phyloP scores from a whole-genome alignment of 306 rosid genomes.

The Vigna trinervia region DNA sequence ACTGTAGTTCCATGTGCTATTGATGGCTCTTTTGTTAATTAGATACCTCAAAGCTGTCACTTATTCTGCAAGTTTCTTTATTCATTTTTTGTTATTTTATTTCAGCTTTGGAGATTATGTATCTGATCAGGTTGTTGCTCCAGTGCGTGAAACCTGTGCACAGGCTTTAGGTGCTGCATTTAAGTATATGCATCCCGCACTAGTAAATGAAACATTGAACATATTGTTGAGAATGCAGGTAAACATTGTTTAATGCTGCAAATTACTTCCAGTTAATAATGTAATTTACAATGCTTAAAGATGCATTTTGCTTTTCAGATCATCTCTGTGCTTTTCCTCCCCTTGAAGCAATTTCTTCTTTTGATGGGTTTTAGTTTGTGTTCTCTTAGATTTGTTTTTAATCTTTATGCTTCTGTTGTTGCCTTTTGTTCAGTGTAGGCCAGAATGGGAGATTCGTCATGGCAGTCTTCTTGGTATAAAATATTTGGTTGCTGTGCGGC shows the following conservation, averaged over 20 bases:
- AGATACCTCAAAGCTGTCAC: not conserved
- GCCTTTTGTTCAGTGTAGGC: slow-evolving; percentile 87
- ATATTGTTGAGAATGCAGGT: slow-evolving; percentile 98
- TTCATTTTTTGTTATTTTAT: slow-evolving; percentile 42
- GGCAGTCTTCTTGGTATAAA: slow-evolving; percentile 96
- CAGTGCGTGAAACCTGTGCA: slow-evolving; percentile 98
- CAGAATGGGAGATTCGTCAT: slow-evolving; percentile 99
- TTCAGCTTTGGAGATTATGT: slow-evolving; percentile 99
- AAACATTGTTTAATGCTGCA: slow-evolving; percentile 52
- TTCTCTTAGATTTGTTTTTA: slow-evolving; percentile 43
- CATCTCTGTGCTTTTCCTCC: slow-evolving; percentile 31
- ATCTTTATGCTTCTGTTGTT: slow-evolving; percentile 57
- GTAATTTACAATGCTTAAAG: slow-evolving; percentile 35
- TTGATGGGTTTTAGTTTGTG: not conserved
- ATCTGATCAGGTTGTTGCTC: slow-evolving; percentile 99
- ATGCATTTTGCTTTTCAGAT: slow-evolving; percentile 3
- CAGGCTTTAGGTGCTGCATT: slow-evolving; percentile 95
- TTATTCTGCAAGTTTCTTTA: slow-evolving; percentile 15
- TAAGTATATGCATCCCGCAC: slow-evolving; percentile 89
- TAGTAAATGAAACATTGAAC: slow-evolving; percentile 82
- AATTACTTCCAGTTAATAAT: slow-evolving; percentile 24
- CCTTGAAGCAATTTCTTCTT: slow-evolving; percentile 3
- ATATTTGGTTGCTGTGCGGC: slow-evolving; percentile 91
- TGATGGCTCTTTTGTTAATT: slow-evolving; percentile 9
- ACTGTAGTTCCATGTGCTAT: slow-evolving; percentile 19